Conservation (phyloP, 225 moss, liverwort and hornwort genomes). For the Straminergon stramineum region DNA sequence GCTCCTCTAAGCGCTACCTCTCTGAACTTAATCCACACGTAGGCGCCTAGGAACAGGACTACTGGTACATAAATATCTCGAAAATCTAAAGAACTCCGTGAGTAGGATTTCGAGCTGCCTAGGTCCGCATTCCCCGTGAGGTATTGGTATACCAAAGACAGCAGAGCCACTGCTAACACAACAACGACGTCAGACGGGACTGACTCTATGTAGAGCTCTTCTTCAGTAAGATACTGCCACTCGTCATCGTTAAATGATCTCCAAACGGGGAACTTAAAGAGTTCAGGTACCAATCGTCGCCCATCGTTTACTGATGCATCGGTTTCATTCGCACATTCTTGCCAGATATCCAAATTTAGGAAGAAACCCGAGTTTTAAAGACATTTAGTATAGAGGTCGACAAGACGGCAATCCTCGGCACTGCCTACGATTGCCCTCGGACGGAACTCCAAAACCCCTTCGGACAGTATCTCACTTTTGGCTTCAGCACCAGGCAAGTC, state of each 20-base stretch:
- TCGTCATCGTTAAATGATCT: no score
- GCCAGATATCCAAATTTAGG: rapidly evolving
- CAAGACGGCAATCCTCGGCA: rapidly evolving
- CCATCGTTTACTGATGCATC: no score
- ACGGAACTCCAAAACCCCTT: background rate
- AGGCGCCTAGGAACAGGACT: background rate
- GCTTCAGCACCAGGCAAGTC: background rate
- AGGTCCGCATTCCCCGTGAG: background rate
- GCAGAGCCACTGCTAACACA: background rate
- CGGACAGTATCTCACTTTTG: background rate
- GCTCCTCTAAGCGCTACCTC: background rate
- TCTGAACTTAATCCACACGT: background rate
- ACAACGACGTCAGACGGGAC: background rate
- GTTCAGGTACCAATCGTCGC: no score
- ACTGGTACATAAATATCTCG: background rate
- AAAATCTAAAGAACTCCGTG: background rate
- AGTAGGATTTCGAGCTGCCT: background rate
- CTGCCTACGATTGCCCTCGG: background rate
- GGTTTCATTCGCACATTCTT: no score
- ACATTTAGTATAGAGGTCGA: rapidly evolving
- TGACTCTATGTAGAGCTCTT: no score
- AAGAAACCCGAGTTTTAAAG: rapidly evolving
- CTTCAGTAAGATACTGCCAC: no score
- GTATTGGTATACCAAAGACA: background rate
- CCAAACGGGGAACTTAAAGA: no score